Evolutionary conservation across 371 early-diverging fungal species (phyloP), one percentile per base, ranked within the genome.

Genomic region (Lichtheimia ornata): DNA sequence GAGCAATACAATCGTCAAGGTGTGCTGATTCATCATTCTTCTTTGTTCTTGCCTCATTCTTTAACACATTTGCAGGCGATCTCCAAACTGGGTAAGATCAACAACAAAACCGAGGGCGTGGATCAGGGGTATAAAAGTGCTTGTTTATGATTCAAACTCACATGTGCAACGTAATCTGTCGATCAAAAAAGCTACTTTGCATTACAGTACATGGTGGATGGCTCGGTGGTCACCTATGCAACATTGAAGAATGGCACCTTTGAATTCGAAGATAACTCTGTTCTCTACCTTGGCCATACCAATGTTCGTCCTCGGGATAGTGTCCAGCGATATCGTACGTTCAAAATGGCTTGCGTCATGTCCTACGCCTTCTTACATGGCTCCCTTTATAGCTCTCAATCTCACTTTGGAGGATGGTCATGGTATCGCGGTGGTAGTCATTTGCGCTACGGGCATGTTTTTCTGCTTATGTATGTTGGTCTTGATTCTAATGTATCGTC

Each of bases 251-350:
- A 69, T 22, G 61, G 62, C n/a, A n/a, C 52, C 0, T 72, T 66
- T 51, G 58, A 64, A 41, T 59, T 67, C 12, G 35, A 59, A 0
- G 40, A 59, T n/a, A 53, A 67, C 40, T 22, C 55, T 1, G 67
- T 77, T 11, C 24, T 67, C 3, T 77, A 74, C 58, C 62, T 69
- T 41, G 78, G 78, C 5, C 53, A 65, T 28, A 66, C 71, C 18
- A 61, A 45, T 1, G 27, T 62, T 1, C 57, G 62, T 24, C 77
- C 77, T 15, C 22, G 3, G 7, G 69, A 69, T 53, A 63, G 62
- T 58, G 72, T 68, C 9, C 59, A 59, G 15, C 40, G 49, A 28
- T 56, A 56, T 47, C 54, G 71, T 71, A 61, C 30, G 59, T 17
- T 13, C 27, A 13, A 25, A 2, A 18, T 18, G 11, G 17, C 47